Conservation (phyloP, 768 basidiomycete genomes). For the Leccinum subtestaceum region DNA sequence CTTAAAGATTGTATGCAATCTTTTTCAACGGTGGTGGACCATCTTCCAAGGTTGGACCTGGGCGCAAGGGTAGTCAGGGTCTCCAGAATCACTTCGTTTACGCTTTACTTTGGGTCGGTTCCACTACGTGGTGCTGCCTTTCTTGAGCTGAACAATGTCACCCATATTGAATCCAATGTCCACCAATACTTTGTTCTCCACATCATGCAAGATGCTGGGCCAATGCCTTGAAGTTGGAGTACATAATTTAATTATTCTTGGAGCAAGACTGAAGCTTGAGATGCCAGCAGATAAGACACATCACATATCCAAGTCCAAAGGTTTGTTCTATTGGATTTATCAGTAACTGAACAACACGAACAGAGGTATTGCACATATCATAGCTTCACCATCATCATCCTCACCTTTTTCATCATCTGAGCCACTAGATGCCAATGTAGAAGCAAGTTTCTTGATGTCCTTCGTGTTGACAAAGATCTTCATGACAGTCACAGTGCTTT, state of each 20-base stretch:
- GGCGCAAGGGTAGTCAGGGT: too few relatives aligned
- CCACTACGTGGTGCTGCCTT: slow-evolving; percentile 1
- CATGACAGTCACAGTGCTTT: neutral
- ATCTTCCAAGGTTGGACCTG: neutral
- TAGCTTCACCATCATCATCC: neutral
- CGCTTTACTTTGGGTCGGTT: neutral
- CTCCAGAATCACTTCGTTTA: neutral
- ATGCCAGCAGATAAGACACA: neutral
- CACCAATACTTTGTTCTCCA: neutral
- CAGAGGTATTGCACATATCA: neutral
- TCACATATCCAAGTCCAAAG: neutral
- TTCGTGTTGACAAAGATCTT: slow-evolving; percentile 13
- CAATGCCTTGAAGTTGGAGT: neutral
- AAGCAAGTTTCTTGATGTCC: neutral
- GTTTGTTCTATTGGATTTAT: neutral
- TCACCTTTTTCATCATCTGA: neutral
- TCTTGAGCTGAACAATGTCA: slow-evolving; percentile 5
- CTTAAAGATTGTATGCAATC: neutral
- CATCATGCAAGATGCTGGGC: neutral
- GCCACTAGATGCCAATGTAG: too few relatives aligned
- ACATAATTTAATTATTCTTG: neutral
- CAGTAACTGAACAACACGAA: too few relatives aligned
- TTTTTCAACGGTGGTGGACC: neutral
- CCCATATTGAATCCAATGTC: neutral
- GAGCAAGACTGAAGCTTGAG: slow-evolving; percentile 2